Evolutionary conservation across 176 grass and related monocot species (phyloP).

Genomic region (Avena eriantha): DNA sequence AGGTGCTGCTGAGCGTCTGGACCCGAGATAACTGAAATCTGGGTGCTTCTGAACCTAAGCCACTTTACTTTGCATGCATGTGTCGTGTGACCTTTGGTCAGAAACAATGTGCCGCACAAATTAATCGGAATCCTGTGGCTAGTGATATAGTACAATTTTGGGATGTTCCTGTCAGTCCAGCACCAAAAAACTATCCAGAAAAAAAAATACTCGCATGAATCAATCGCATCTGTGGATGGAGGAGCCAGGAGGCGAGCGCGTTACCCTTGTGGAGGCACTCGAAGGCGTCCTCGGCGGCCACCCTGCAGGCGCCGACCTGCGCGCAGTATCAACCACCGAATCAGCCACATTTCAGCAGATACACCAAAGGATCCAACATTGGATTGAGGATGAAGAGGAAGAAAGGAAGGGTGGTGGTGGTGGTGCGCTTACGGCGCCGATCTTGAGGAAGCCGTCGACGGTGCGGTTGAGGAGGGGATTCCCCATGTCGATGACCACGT

Average conservation of each 20-base stretch:
- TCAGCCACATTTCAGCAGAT: background rate
- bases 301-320: constrained; percentile 84
- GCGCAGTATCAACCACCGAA: background rate
- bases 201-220: no score
- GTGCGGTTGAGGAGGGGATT: constrained; percentile 88
- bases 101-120: background rate
- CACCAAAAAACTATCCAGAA: no score
- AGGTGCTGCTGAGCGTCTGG: no score
- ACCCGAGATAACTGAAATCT: background rate
- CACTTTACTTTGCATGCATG: background rate
- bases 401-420: no score
- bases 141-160: no score
- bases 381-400: background rate
- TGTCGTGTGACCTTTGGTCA: background rate
- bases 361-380: background rate
- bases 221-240: background rate
- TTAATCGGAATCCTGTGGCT: background rate
- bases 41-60: background rate
- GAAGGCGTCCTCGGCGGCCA: constrained; percentile 77
- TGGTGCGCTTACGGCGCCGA: constrained; percentile 56
- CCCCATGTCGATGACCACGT: constrained; percentile 65
- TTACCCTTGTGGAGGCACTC: constrained; percentile 69
- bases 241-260: background rate
- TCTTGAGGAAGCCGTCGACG: constrained; percentile 94
- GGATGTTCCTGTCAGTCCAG: background rate